phyloP scores from a whole-genome alignment of 169 alveolate genomes.

The Ichthyophthirius multifiliis region DNA sequence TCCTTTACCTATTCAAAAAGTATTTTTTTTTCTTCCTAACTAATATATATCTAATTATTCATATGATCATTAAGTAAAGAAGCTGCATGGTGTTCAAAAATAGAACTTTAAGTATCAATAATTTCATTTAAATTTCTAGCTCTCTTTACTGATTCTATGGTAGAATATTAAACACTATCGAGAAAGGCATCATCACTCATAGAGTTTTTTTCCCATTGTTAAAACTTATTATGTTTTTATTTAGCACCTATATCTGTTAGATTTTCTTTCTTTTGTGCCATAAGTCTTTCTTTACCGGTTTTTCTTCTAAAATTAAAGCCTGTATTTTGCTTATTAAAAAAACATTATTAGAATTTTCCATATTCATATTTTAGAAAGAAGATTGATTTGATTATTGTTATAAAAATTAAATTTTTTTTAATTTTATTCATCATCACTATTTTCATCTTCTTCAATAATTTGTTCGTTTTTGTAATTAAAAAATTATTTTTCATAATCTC shows the following conservation, averaged over 20 bases:
- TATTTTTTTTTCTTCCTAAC: not conserved
- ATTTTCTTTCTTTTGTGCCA: not conserved
- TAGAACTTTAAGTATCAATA: not conserved
- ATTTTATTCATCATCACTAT: not conserved
- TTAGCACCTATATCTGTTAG: not conserved
- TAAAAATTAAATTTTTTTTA: not conserved
- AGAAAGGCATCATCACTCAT: not conserved
- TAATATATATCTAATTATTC: not conserved
- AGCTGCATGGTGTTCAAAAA: slow-evolving; percentile 7
- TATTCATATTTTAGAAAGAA: no score
- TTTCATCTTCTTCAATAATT: not conserved
- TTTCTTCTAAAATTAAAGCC: not conserved
- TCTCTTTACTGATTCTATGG: not conserved
- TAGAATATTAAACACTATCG: not conserved
- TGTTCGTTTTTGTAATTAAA: not conserved
- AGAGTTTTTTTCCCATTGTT: not conserved
- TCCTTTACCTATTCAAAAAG: not conserved
- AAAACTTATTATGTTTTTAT: not conserved
- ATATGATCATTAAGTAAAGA: not conserved
- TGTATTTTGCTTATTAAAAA: not conserved
- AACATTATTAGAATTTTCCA: no score
- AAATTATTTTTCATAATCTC: not conserved
- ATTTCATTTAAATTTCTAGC: not conserved
- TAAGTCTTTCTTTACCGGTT: not conserved
- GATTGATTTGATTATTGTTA: not conserved